Base-by-base conservation (phyloP, 2,329 filamentous ascomycete species). In the Didymella sp. region DNA sequence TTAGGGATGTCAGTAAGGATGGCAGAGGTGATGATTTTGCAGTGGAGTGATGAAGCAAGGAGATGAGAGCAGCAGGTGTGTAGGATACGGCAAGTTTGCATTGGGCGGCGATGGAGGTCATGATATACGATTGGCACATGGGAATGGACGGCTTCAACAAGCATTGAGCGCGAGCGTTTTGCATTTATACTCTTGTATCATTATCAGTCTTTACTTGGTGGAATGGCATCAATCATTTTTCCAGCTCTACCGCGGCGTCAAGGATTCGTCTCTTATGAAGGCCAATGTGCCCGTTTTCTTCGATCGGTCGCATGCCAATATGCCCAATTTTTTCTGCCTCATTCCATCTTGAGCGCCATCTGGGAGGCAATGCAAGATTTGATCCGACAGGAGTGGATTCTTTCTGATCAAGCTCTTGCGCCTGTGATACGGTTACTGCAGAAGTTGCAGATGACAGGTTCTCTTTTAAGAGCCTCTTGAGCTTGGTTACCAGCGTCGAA, bases 21-120 rank as follows among this genome's bases (percentile, higher is more conserved):
- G 38, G 30, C 0, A 44, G n/a, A n/a, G 47, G 38, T 15, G 31
- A 57, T 15, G 54, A 57, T 4, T 52, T 9, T 21, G 54, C 48
- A 6, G 48, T 57, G 0, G 54, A 52, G 43, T 57, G 21, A 51
- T 13, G 31, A 13, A n/a, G 21, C 8, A 13, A 8, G 35, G 13
- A 25, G 11, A 6, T 17, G 21, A 27, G 21, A 8, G 9, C 3
- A 12, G 46, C 3, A 27, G 11, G 4, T 11, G 24, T 52, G 48
- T 49, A 49, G 37, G 38, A 57, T 48, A 52, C 35, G 30, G 37
- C 30, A 31, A 44, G 40, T 57, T 44, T 57, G 44, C 48, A 49
- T 49, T 40, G 42, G 22, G 25, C 24, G 54, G 48, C 54, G 44
- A 57, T 17, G 30, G 37, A 40, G 19, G 15, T 51, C 37, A 49